These are phyloP conservation scores for Iris macrosiphon DNA, from an alignment of 106 monocot genomes.

Conservation along the genomic window DNA sequence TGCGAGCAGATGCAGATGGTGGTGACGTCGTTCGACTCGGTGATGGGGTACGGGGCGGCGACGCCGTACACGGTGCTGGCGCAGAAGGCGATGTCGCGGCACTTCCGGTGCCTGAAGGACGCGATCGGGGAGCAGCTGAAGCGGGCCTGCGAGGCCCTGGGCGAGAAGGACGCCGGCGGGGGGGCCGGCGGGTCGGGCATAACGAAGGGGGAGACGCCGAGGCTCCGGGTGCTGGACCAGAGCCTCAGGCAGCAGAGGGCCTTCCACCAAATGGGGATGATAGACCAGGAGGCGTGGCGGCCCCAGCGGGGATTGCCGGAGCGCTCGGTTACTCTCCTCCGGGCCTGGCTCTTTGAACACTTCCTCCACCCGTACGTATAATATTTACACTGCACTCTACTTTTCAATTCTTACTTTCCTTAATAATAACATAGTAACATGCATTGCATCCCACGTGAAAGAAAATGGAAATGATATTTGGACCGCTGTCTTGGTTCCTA, in stretches of 20 bases:
- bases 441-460: no score
- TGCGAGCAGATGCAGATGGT: slow-evolving; percentile 99
- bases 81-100: slow-evolving; percentile 95
- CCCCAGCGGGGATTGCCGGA: slow-evolving; percentile 94
- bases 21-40: slow-evolving; percentile 90
- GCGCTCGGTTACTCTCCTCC: slow-evolving; percentile 66
- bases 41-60: slow-evolving; percentile 89
- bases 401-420: no score
- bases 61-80: slow-evolving; percentile 88
- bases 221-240: slow-evolving; percentile 68
- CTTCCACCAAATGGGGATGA: slow-evolving; percentile 92
- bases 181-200: slow-evolving; percentile 42
- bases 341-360: slow-evolving; percentile 97
- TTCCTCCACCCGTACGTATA: slow-evolving; percentile 99
- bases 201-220: slow-evolving; percentile 93
- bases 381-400: no score
- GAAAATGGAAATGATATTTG: no score
- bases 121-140: slow-evolving; percentile 58
- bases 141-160: slow-evolving; percentile 66
- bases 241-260: slow-evolving; percentile 83
- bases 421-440: no score
- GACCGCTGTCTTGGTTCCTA: no score
- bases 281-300: slow-evolving; percentile 95
- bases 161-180: slow-evolving; percentile 84
- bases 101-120: slow-evolving; percentile 96